These are phyloP conservation scores for Penicillium sp. DNA, from an alignment of 2,329 filamentous ascomycete genomes.

Conservation along the genomic window DNA sequence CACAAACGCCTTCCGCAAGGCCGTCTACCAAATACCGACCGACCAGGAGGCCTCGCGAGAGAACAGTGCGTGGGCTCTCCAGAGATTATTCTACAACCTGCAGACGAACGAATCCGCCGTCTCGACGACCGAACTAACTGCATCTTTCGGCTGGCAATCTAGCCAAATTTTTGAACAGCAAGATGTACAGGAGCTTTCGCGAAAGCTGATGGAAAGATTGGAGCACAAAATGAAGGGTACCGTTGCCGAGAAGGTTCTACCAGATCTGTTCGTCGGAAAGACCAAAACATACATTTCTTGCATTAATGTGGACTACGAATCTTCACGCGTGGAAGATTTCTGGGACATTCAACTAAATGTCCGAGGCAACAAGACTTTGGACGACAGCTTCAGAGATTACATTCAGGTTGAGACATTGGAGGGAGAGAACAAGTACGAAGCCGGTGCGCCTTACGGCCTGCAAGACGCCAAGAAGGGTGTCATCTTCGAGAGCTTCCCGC, in stretches of 20 bases:
- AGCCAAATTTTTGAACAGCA: conserved; percentile 98
- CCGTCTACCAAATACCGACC: conserved; percentile 96
- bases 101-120: conserved; percentile 85
- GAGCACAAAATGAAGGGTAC: conserved; percentile 99
- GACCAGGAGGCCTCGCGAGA: conserved; percentile 75
- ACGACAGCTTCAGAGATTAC: conserved; percentile 95
- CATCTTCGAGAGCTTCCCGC: conserved; percentile 93
- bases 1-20: conserved; percentile 92
- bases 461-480: conserved; percentile 98
- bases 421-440: conserved; percentile 97
- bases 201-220: conserved; percentile 95
- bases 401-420: conserved; percentile 96
- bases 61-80: conserved; percentile 91
- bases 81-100: conserved; percentile 90
- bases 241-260: conserved; percentile 81
- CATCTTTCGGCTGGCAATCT: conserved; percentile 97
- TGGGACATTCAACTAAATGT: conserved; percentile 99
- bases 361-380: conserved; percentile 85
- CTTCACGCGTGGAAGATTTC: conserved; percentile 92
- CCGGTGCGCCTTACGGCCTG: conserved; percentile 82
- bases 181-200: conserved; percentile 93
- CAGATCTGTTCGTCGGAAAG: conserved; percentile 93
- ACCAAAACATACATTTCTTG: conserved; percentile 99
- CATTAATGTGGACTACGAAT: conserved; percentile 98
- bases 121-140: conserved; percentile 87